These are phyloP conservation scores for Fraxinus latifolia DNA, from an alignment of 305 asterid genomes.

Conservation along the genomic window DNA sequence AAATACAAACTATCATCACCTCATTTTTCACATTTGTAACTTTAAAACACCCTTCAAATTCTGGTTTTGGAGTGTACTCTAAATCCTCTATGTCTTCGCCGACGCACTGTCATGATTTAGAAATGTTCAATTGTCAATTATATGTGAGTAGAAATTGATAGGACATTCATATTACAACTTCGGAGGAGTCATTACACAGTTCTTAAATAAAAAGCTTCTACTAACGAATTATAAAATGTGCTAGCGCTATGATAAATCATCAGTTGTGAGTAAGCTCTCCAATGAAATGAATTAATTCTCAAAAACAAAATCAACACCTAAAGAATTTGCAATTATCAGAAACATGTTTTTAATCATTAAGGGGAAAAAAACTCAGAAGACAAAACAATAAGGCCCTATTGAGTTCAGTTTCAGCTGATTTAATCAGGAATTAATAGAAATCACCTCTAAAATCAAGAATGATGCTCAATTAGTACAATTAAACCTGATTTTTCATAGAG, in stretches of 20 bases:
- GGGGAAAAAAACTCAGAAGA: neutral
- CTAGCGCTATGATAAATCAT: neutral
- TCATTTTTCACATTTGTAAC: conserved; percentile 87
- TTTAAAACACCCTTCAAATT: conserved; percentile 81
- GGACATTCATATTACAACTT: neutral
- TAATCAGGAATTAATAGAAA: neutral
- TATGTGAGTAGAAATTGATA: conserved; percentile 18
- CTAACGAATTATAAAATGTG: neutral
- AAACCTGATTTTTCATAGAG: neutral
- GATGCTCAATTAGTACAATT: neutral
- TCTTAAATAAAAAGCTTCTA: neutral
- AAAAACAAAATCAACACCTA: neutral
- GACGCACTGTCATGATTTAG: conserved; percentile 65
- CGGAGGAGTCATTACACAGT: neutral
- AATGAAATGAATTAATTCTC: neutral
- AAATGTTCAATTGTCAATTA: conserved; percentile 14
- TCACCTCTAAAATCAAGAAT: neutral
- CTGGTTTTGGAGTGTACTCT: conserved; percentile 98
- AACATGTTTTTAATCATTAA: neutral
- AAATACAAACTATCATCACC: conserved; percentile 42
- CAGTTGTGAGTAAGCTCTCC: neutral
- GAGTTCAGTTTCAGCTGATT: neutral
- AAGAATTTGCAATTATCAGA: neutral
- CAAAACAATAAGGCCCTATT: neutral
- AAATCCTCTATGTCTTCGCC: conserved; percentile 94